These are phyloP conservation scores for Plantago lanceolata DNA, from an alignment of 305 asterid genomes.

Conservation along the genomic window DNA sequence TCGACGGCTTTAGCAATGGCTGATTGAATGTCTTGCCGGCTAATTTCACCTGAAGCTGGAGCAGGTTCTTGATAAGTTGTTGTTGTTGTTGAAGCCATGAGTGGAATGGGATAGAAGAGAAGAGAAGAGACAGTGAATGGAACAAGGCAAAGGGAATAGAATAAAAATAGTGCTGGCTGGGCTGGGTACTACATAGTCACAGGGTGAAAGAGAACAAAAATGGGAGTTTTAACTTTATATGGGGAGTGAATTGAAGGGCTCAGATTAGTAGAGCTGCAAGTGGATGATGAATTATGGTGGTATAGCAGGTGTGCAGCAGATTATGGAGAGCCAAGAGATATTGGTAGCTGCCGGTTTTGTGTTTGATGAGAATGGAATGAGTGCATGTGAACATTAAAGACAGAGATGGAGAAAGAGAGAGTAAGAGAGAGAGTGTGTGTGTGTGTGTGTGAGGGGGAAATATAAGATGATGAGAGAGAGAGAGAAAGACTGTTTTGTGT, in stretches of 20 bases:
- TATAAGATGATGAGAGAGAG: not conserved
- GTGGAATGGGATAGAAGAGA: not conserved
- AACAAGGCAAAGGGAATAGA: slow-evolving; percentile 11
- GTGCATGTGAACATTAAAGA: slow-evolving; percentile 51
- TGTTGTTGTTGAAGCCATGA: slow-evolving; percentile 30
- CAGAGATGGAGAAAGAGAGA: slow-evolving; percentile 10
- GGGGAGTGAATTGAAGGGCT: slow-evolving; percentile 41
- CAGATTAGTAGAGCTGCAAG: slow-evolving; percentile 9
- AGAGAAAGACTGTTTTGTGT: slow-evolving; percentile 12
- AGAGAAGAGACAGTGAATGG: not conserved
- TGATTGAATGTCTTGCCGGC: slow-evolving; percentile 52
- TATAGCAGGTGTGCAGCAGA: no score
- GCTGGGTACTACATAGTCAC: not conserved
- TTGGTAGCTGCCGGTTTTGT: slow-evolving; percentile 18
- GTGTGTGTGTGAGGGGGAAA: slow-evolving; percentile 16
- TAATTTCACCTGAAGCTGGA: slow-evolving; percentile 14
- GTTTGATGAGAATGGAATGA: slow-evolving; percentile 28
- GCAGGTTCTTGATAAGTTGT: slow-evolving; percentile 22
- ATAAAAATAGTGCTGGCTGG: not conserved
- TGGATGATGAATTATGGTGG: no score
- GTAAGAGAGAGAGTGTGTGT: slow-evolving; percentile 6
- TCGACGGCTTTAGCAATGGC: slow-evolving; percentile 88
- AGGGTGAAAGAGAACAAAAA: slow-evolving; percentile 20
- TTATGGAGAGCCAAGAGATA: slow-evolving; percentile 42
- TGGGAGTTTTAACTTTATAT: slow-evolving; percentile 20